A percentile compares a stretch with the other conserved stretches of the same genome.
Conservation (phyloP, 768 basidiomycete species). For the Mycena leptocephala region DNA sequence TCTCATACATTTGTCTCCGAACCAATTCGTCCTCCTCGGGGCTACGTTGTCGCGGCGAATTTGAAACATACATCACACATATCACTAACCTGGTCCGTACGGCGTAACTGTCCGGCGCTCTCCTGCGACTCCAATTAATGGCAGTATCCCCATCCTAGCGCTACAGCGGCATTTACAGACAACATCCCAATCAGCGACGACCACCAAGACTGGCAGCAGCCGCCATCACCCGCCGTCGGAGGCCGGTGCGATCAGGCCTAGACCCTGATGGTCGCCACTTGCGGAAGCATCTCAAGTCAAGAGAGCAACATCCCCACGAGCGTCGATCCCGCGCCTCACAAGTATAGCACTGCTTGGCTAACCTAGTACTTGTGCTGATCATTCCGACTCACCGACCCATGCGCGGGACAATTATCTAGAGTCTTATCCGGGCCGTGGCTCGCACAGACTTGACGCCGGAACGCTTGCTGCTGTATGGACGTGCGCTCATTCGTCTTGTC, state of each 20-base stretch:
- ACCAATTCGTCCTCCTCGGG: too few relatives aligned
- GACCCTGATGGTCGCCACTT: background rate
- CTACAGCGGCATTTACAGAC: too few relatives aligned
- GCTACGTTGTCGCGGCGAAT: background rate
- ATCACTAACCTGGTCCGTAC: background rate
- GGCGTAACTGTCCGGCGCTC: background rate
- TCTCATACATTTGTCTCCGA: too few relatives aligned
- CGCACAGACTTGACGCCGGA: too few relatives aligned
- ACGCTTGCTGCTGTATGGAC: too few relatives aligned
- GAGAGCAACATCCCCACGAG: background rate
- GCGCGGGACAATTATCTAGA: background rate
- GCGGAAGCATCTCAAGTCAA: background rate
- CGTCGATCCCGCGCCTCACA: background rate
- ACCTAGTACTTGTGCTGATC: background rate
- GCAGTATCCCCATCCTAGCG: background rate
- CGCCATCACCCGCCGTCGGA: too few relatives aligned
- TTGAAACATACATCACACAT: background rate
- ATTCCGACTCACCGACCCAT: background rate
- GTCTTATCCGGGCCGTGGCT: too few relatives aligned
- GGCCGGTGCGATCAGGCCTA: background rate
- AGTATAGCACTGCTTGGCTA: too few relatives aligned
- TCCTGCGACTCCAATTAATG: background rate
- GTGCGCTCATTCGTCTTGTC: too few relatives aligned
- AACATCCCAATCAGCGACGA: too few relatives aligned
- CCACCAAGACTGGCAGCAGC: too few relatives aligned